Evolutionary conservation across 805 yeast species (phyloP).

Genomic region (Kodamaea neixiangensis): DNA sequence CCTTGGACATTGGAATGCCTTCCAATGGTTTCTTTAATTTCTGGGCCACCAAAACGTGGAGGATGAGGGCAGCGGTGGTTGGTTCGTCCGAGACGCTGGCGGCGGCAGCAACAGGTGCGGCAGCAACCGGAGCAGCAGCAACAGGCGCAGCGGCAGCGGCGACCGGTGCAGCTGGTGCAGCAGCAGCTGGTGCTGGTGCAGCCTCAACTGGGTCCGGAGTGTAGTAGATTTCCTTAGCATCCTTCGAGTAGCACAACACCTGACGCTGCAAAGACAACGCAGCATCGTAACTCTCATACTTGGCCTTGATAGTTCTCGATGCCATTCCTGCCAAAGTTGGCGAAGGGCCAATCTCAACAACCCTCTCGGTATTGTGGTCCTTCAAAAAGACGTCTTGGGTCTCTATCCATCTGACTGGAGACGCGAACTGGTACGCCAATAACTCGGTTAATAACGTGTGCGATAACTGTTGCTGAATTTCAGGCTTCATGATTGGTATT

Average conservation of each 20-base stretch:
- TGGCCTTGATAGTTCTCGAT: conserved; percentile 89
- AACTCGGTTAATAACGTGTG: conserved; percentile 93
- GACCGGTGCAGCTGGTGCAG: conserved; percentile 59
- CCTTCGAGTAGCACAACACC: conserved; percentile 93
- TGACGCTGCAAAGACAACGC: conserved; percentile 93
- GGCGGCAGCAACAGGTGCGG: conserved; percentile 78
- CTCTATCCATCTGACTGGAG: conserved; percentile 99
- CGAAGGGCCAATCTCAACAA: conserved; percentile 98
- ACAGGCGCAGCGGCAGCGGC: conserved; percentile 57
- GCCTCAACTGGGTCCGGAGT: conserved; percentile 75
- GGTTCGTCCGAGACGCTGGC: conserved; percentile 88
- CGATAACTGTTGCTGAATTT: conserved; percentile 96
- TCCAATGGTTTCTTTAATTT: conserved; percentile 90
- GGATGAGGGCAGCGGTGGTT: conserved; percentile 74
- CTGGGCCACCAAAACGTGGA: conserved; percentile 92
- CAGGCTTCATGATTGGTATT: conserved; percentile 68
- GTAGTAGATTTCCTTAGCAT: conserved; percentile 94
- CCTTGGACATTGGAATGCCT: conserved; percentile 82
- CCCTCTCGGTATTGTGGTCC: conserved; percentile 93
- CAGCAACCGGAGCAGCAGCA: conserved; percentile 56
- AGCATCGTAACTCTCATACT: conserved; percentile 97
- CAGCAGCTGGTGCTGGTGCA: conserved; percentile 44
- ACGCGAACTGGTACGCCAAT: conserved; percentile 97
- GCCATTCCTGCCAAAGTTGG: conserved; percentile 99
- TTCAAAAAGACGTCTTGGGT: conserved; percentile 97